Conservation (phyloP, 352 stramenopile genomes). For the Thalassiosira livingstoniorum region DNA sequence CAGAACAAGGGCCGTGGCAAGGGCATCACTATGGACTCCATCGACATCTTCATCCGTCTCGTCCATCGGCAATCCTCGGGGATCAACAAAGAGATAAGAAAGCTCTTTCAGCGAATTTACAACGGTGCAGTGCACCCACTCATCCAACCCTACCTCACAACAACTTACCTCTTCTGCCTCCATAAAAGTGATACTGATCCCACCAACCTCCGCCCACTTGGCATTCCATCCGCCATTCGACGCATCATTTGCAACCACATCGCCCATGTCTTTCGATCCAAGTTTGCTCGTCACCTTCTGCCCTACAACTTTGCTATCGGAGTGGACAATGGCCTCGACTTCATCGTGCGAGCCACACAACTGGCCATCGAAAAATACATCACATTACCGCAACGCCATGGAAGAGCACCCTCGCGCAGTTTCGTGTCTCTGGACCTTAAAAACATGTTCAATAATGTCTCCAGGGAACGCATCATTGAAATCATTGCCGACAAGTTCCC, state of each 20-base stretch:
- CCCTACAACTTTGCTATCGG: too few species aligned
- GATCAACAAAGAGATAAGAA: too few species aligned
- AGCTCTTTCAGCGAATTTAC: too few species aligned
- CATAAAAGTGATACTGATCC: not conserved
- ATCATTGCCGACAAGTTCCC: too few species aligned
- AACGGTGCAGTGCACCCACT: not conserved
- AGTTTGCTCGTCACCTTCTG: not conserved
- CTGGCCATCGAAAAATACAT: constrained; percentile 5
- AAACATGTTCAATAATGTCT: too few species aligned
- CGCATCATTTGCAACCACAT: not conserved
- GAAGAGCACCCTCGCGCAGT: too few species aligned
- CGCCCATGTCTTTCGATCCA: not conserved
- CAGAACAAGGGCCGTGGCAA: not conserved
- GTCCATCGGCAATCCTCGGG: too few species aligned
- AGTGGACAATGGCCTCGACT: not conserved
- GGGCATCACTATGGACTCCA: not conserved
- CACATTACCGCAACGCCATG: not conserved
- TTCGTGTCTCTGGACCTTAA: too few species aligned
- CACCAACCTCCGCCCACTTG: not conserved
- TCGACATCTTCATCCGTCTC: too few species aligned
- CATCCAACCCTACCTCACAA: not conserved
- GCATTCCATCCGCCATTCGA: not conserved
- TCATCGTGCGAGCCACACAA: not conserved
- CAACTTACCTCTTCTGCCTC: not conserved
- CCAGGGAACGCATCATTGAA: too few species aligned